Evolutionary conservation across 2,329 filamentous ascomycete species (phyloP), one percentile per base, ranked within the genome.

Genomic region (Chaetomium globosum): DNA sequence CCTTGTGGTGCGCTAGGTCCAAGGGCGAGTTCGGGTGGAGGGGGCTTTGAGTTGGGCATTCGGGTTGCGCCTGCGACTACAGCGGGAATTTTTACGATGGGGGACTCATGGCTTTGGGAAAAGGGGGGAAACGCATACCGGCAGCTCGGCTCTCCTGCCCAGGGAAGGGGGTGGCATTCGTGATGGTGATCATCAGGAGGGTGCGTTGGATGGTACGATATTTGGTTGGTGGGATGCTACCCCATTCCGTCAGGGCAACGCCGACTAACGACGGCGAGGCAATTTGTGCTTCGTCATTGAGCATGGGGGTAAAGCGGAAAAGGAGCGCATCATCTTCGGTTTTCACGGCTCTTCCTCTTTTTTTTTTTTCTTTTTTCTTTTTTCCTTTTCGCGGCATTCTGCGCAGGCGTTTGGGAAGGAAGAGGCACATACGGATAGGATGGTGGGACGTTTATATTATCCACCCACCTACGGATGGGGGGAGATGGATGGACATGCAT

Each of bases 141-240:
- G 19, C 52, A 7, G 16, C 16, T 33, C 30, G 16, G 28, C 9
- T 54, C 28, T 33, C 19, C 16, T 54, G 10, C 1, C 52, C 28
- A 19, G 13, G n/a, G 16, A 33, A 19, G 16, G 8, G 30, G n/a
- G 49, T 28, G 56, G 19, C 2, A 60, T 53, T 36, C 31, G 26
- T 23, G 36, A n/a, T 6, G 51, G 26, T 30, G 51, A 30, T 55
- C 9, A 7, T 55, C 53, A 55, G 31, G 30, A 30, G 53, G n/a
- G n/a, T 16, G 39, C 10, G 43, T 39, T 33, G 31, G 46, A 21
- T 19, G 46, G 43, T 16, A 28, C 21, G 46, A 39, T 39, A 39
- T 53, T 53, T 39, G 31, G 58, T n/a, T 46, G 9, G 6, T 30
- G 58, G 58, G 58, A 60, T 60, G 49, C 23, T 28, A 46, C 58